Evolutionary conservation across 768 basidiomycete species (phyloP), one percentile per base, ranked within the genome.

Genomic region (Hypholoma sublateritium): DNA sequence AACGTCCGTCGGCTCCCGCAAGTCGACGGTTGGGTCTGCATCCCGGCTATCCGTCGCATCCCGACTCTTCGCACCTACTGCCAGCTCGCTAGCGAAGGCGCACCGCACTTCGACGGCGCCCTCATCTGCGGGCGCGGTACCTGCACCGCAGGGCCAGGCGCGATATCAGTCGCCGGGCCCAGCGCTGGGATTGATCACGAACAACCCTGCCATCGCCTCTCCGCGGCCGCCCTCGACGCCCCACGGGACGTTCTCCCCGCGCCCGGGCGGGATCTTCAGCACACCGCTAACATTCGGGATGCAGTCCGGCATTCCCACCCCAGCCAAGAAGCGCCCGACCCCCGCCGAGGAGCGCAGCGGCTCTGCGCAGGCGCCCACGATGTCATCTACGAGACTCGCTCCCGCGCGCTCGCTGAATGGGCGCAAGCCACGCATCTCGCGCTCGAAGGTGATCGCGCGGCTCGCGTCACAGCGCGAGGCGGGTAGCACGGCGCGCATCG

Each of bases 371-470:
- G 32, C 22, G 28, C 37, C 50, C 16, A 11, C 21, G 12, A n/a
- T 25, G 25, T 12, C 13, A 35, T 4, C 6, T 17, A 8, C 53
- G 32, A 44, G 7, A 42, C 37, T 5, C 42, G 22, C 19, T 17
- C 25, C 14, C 43, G 70, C 69, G 47, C 70, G 73, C 21, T 71
- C 72, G 7, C 51, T 77, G 17, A 69, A 76, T 24, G 77, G 80
- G 8, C 81, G 88, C 55, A 86, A 84, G 66, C 91, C 91, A 4
- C 82, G 89, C 7, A 89, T 93, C 60, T 93, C 91, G 42, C 82
- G 91, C 37, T 89, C 89, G 24, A 87, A 86, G 59, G 88, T 93
- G 39, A 90, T 92, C 44, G 88, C 90, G 0, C 83, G 79, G 62
- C 74, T 92, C 35, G 88, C 86, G 1, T 87, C 87, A 13, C 87